Evolutionary conservation across 371 early-diverging fungal species (phyloP), one percentile per base, ranked within the genome.

Genomic region (Mortierella polycephala): DNA sequence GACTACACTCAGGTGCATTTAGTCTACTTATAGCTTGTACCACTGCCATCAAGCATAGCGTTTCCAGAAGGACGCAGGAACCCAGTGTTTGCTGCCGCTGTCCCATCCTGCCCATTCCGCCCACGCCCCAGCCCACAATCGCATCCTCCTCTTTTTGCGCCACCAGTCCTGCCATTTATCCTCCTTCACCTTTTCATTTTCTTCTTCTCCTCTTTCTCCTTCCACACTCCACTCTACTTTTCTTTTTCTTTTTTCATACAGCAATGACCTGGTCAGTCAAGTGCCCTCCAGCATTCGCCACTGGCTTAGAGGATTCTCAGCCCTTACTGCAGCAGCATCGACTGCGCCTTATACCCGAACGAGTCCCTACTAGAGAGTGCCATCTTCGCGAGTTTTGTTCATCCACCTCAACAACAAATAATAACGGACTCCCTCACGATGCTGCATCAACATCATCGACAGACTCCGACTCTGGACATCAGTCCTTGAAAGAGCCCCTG

Each of bases 361-460:
- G 60, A 23, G 45, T 60, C 18, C 9, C 45, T 44, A 47, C 62
- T 30, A 21, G 30, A 16, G 58, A 62, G n/a, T 51, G 62, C n/a
- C 69, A 69, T 20, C 62, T 69, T 56, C 62, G 40, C 23, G 69
- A 69, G 57, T 69, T 69, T 51, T 69, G 56, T 49, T 39, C 47
- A 11, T 37, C 12, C 7, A 46, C 68, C 40, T 46, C 51, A 39
- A 16, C 57, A 37, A 18, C 57, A 14, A 42, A 20, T 39, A 14
- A 10, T 1, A 18, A 18, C 23, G 21, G 41, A 12, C 41, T 42
- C n/a, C 41, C 57, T 10, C 41, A 14, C 20, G 16, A 16, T 51
- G 16, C 51, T 18, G 14, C 18, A 51, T 51, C 53, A 16, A 37
- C 21, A 21, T 14, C n/a, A 41, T 7, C 12, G 45, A 42, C 53